phyloP scores from a whole-genome alignment of 2,329 filamentous ascomycete genomes.

The Fusarium oxysporum region DNA sequence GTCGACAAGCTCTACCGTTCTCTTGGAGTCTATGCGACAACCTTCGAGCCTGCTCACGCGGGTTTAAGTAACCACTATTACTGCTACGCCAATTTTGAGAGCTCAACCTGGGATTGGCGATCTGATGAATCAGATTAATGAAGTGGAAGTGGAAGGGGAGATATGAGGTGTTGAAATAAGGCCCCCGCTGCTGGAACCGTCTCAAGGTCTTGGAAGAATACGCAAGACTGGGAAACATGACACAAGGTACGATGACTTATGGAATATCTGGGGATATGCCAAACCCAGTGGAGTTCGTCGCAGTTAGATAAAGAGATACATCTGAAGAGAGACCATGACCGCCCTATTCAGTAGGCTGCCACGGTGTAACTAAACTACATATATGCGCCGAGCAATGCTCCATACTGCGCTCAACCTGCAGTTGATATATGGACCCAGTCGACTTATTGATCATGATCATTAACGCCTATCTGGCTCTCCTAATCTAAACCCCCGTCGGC shows the following conservation, averaged over 20 bases:
- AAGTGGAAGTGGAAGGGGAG: background rate
- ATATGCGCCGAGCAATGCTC: conserved; percentile 39
- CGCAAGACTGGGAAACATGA: background rate
- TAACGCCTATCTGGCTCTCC: conserved; percentile 19
- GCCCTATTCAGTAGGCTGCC: background rate
- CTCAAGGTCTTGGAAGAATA: background rate
- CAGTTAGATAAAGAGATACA: background rate
- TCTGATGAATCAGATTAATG: conserved; percentile 26
- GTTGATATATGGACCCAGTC: background rate
- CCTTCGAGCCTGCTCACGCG: conserved; percentile 76
- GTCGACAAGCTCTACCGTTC: conserved; percentile 75
- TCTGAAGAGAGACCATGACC: conserved; percentile 1
- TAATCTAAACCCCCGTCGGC: background rate
- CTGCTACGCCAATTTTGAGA: conserved; percentile 83
- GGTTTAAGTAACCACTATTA: conserved; percentile 84
- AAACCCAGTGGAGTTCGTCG: background rate
- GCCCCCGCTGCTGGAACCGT: background rate
- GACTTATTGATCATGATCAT: conserved; percentile 13
- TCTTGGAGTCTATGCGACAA: conserved; percentile 72
- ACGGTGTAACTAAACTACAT: conserved; percentile 27
- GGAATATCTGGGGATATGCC: background rate
- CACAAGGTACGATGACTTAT: background rate
- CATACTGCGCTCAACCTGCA: conserved; percentile 17
- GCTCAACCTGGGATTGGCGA: conserved; percentile 61
- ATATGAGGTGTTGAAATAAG: background rate